phyloP scores from a whole-genome alignment of 225 moss, liverwort and hornwort genomes.

The Lunularia cruciata region DNA sequence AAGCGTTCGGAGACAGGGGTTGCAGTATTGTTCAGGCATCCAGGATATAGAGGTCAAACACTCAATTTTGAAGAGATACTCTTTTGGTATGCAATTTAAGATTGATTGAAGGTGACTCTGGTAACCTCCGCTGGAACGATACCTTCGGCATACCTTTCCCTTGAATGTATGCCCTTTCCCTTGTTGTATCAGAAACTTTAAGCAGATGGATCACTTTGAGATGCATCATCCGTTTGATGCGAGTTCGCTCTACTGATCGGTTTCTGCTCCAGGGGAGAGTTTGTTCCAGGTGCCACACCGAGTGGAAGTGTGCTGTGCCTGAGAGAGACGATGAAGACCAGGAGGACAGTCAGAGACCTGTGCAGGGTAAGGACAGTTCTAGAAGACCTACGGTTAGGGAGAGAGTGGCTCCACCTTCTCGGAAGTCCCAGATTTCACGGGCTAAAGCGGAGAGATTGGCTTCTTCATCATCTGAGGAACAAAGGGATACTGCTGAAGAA shows the following conservation, averaged over 20 bases:
- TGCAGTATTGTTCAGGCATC: neutral
- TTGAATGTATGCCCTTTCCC: neutral
- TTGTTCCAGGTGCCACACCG: slow-evolving; percentile 61
- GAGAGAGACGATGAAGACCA: slow-evolving; percentile 12
- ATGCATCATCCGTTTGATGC: neutral
- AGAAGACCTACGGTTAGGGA: neutral
- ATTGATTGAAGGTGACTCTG: too few relatives aligned
- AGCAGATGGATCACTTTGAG: neutral
- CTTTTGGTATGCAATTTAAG: too few relatives aligned
- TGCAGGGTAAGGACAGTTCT: neutral
- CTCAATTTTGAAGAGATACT: too few relatives aligned
- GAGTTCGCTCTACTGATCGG: slow-evolving; percentile 20
- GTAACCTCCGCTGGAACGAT: too few relatives aligned
- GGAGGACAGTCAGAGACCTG: neutral
- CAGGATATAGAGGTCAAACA: too few relatives aligned
- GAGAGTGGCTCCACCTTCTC: neutral
- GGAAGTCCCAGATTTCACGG: neutral
- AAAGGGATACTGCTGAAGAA: neutral
- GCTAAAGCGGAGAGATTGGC: neutral
- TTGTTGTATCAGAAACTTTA: neutral
- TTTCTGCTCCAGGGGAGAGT: slow-evolving; percentile 35
- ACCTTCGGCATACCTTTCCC: neutral
- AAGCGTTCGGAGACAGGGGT: too few relatives aligned
- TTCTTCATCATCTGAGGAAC: neutral
- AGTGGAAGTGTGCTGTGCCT: slow-evolving; percentile 39